A percentile compares a stretch with the other conserved stretches of the same genome.
phyloP scores from a whole-genome alignment of 1,284 basidiomycete species.

The Bondarzewia mesenterica region DNA sequence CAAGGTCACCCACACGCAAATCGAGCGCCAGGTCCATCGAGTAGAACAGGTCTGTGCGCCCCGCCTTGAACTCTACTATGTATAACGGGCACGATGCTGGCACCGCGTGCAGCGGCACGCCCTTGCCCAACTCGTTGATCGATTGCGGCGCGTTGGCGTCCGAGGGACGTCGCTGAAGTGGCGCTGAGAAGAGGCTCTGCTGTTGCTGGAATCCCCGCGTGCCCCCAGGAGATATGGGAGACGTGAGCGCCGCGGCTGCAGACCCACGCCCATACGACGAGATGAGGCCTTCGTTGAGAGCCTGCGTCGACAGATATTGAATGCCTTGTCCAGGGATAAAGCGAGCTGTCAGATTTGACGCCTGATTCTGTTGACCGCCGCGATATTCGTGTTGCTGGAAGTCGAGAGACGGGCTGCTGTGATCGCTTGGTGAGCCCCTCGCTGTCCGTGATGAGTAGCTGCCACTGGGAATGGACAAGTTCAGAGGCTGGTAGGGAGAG shows the following conservation, averaged over 20 bases:
- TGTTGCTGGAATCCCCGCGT: slow-evolving; percentile 12
- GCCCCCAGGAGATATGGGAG: slow-evolving; percentile 25
- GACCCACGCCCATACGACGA: slow-evolving; percentile 5
- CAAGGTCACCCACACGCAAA: slow-evolving; percentile 79
- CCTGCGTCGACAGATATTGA: slow-evolving; percentile 43
- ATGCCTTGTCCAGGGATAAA: slow-evolving; percentile 60
- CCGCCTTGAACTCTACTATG: slow-evolving; percentile 97
- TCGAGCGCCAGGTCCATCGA: slow-evolving; percentile 59
- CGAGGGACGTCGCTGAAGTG: slow-evolving; percentile 38
- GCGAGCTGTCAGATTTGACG: slow-evolving; percentile 35
- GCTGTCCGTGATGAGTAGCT: slow-evolving; percentile 38
- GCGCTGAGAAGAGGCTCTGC: slow-evolving; percentile 11
- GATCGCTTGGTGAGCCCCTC: slow-evolving; percentile 53
- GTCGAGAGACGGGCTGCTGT: slow-evolving; percentile 24
- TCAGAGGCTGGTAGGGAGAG: slow-evolving; percentile 42
- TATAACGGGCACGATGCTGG: slow-evolving; percentile 83
- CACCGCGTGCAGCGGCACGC: slow-evolving; percentile 79
- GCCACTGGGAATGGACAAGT: slow-evolving; percentile 41
- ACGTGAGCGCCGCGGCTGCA: slow-evolving; percentile 8
- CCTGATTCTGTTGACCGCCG: neutral
- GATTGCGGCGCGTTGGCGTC: slow-evolving; percentile 28
- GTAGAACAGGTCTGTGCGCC: slow-evolving; percentile 92
- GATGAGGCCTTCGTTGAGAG: slow-evolving; percentile 8
- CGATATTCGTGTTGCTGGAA: slow-evolving; percentile 13
- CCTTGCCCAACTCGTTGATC: slow-evolving; percentile 74